Evolutionary conservation across 192 early-diverging fungal species (phyloP), one percentile per base, ranked within the genome.

Genomic region (Gigaspora rosea): DNA sequence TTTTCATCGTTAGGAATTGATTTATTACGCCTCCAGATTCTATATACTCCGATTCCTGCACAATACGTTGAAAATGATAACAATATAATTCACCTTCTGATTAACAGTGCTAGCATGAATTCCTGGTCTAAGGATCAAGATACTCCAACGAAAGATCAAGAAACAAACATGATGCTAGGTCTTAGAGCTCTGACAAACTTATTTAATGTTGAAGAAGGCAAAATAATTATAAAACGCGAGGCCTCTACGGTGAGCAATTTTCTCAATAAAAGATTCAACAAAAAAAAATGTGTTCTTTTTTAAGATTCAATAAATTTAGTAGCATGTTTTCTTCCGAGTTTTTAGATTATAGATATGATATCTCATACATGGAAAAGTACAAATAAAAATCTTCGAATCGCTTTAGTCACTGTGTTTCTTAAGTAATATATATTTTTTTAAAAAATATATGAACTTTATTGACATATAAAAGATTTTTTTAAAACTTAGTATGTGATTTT

Each of bases 11-110:
- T 78, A 82, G 91, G 87, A 8, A 86, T 98, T 46, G 97, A 98
- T 77, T 78, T 97, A 22, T 75, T 97, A 27, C 91, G 97, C 4
- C 79, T 97, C 13, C 77, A 82, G 4, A 86, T 90, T 0, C 78
- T 94, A 4, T 82, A 87, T 61, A 83, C 89, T 2, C 80, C 87
- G 3, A 67, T 74, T 36, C 80, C 89, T 16, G 80, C 89, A 65
- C 20, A 50, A 59, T 56, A 56, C n/a, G 13, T n/a, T 11, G 63
- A 67, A 10, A 27, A 66, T 18, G 41, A 50, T 48, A 58, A 22
- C 15, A 59, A 22, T 36, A 67, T 76, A 8, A n/a, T 76, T 56
- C 20, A 67, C 35, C 32, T 76, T 18, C 41, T 76, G 4, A 41
- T 13, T n/a, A 47, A 65, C 10, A 33, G 32, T 15, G 64, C 35